Percentiles rank a stretch among this genome's conserved stretches.
Conservation (phyloP, 2,329 filamentous ascomycete species). For the Talaromyces sp. region DNA sequence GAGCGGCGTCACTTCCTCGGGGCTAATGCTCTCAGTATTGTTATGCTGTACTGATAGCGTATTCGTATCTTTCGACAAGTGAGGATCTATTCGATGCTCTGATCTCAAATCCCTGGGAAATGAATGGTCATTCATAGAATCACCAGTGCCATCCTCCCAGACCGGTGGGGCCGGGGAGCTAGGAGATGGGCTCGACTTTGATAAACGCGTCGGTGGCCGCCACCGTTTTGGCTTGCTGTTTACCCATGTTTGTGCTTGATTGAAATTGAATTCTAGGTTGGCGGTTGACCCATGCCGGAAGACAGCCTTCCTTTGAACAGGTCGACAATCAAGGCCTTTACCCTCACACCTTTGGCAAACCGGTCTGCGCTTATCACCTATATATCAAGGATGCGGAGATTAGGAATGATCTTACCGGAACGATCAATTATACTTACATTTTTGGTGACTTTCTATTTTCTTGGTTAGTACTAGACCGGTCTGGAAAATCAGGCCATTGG, state of each 20-base stretch:
- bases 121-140: neutral
- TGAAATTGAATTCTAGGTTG: constrained; percentile 13
- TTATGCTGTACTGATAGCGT: neutral
- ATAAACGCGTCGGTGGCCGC: constrained; percentile 5
- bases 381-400: neutral
- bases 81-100: neutral
- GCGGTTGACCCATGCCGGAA: constrained; percentile 24
- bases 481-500: neutral
- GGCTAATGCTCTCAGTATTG: neutral
- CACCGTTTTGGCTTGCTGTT: constrained; percentile 24
- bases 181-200: neutral
- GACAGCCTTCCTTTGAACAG: constrained; percentile 12
- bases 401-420: neutral
- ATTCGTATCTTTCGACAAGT: neutral
- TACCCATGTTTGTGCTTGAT: constrained; percentile 24
- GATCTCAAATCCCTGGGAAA: neutral
- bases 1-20: neutral
- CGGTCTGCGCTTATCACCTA: constrained; percentile 20
- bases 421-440: constrained; percentile 2
- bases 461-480: neutral
- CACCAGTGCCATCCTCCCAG: neutral
- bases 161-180: neutral
- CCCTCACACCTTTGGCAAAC: constrained; percentile 19
- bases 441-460: constrained; percentile 12
- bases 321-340: constrained; percentile 15